Evolutionary conservation across 257 asterid genomes (phyloP).

Genomic region (Solanum sitiens): DNA sequence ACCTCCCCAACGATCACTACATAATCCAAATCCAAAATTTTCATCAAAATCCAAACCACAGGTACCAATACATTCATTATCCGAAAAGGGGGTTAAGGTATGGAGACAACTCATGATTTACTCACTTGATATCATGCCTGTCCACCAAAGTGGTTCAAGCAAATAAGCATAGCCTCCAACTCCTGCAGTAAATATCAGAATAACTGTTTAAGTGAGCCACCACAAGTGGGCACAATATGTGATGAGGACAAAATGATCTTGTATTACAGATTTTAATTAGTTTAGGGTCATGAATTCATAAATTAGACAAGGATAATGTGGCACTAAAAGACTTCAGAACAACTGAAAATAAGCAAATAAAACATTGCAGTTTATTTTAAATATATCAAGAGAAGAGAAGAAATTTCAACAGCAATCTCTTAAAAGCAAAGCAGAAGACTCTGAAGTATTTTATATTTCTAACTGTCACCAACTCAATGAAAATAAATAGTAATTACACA

Average conservation of each 20-base stretch:
- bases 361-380: not conserved
- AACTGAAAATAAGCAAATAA: not conserved
- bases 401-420: not conserved
- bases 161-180: constrained; percentile 14
- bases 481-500: not conserved
- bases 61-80: not conserved
- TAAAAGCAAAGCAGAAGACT: not conserved
- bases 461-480: not conserved
- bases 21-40: not conserved
- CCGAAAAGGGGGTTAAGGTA: not conserved
- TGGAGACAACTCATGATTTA: not conserved
- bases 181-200: constrained; percentile 3
- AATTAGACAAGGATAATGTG: not conserved
- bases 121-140: constrained; percentile 15
- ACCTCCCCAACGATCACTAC: constrained; percentile 64
- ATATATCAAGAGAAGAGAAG: not conserved
- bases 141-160: constrained; percentile 20
- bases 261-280: not conserved
- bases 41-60: not conserved
- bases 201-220: not conserved
- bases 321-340: not conserved
- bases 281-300: not conserved
- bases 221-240: not conserved
- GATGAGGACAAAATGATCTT: not conserved
- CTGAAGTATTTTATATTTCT: not conserved